Conservation (phyloP, 805 yeast species). For the Candida tammaniensis region DNA sequence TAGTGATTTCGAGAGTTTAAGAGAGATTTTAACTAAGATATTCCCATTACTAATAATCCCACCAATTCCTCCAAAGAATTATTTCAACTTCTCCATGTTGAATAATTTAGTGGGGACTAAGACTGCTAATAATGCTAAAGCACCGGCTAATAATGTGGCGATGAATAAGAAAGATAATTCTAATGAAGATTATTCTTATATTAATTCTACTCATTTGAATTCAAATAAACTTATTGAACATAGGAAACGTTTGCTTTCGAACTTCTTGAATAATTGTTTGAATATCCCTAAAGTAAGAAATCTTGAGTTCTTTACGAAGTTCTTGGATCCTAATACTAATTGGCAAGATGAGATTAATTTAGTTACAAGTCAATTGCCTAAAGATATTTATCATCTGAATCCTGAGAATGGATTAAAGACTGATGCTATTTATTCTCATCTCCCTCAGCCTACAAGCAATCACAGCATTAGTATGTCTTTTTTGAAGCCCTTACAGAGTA, state of each 20-base stretch:
- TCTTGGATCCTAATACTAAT: constrained; percentile 78
- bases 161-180: constrained; percentile 6
- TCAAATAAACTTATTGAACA: constrained; percentile 39
- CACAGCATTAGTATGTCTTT: constrained; percentile 25
- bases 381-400: constrained; percentile 38
- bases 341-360: constrained; percentile 68
- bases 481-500: constrained; percentile 23
- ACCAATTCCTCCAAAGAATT: constrained; percentile 73
- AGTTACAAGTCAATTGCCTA: constrained; percentile 38
- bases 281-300: constrained; percentile 52
- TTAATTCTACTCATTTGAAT: constrained; percentile 39
- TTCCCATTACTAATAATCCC: constrained; percentile 85
- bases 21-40: constrained; percentile 65
- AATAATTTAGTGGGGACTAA: constrained; percentile 30
- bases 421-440: constrained; percentile 28
- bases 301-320: constrained; percentile 66
- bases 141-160: neutral
- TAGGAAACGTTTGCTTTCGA: constrained; percentile 70
- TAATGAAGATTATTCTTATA: constrained; percentile 25
- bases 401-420: constrained; percentile 43
- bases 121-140: constrained; percentile 2
- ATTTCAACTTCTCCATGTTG: constrained; percentile 31
- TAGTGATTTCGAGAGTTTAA: constrained; percentile 84
- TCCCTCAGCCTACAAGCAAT: constrained; percentile 32
- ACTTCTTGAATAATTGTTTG: constrained; percentile 75